A percentile compares a stretch with the other conserved stretches of the same genome.
phyloP scores from a whole-genome alignment of 345 rosid species.

The Pseudoturritis turrita region DNA sequence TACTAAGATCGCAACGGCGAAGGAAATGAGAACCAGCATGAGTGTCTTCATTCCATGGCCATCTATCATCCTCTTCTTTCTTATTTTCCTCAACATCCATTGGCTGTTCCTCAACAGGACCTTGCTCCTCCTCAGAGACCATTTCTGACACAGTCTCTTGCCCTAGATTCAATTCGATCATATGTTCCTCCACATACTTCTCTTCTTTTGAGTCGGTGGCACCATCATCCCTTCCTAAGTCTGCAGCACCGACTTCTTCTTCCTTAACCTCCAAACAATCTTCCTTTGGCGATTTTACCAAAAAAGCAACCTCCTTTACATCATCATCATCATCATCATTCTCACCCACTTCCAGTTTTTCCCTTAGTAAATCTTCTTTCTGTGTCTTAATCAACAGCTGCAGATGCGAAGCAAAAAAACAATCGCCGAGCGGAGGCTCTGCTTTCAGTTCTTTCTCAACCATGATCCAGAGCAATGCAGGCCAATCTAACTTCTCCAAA shows the following conservation, averaged over 20 bases:
- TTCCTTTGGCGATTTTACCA: slow-evolving; percentile 32
- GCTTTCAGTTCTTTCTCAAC: slow-evolving; percentile 71
- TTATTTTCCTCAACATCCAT: slow-evolving; percentile 48
- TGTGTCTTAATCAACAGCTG: slow-evolving; percentile 56
- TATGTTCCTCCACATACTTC: slow-evolving; percentile 50
- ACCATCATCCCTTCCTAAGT: slow-evolving; percentile 37
- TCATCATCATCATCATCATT: slow-evolving; percentile 24
- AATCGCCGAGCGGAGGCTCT: slow-evolving; percentile 41
- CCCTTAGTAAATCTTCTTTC: slow-evolving; percentile 24
- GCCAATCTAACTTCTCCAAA: slow-evolving; percentile 76
- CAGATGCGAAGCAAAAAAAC: slow-evolving; percentile 86
- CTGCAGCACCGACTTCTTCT: slow-evolving; percentile 32
- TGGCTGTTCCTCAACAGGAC: slow-evolving; percentile 18
- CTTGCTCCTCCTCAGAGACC: slow-evolving; percentile 19
- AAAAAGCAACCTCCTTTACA: slow-evolving; percentile 34
- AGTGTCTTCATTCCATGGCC: slow-evolving; percentile 39
- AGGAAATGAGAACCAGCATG: slow-evolving; percentile 39
- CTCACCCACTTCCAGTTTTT: background rate
- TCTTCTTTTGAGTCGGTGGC: slow-evolving; percentile 29
- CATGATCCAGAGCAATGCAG: slow-evolving; percentile 77
- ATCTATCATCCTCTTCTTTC: slow-evolving; percentile 37
- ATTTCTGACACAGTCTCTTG: slow-evolving; percentile 35
- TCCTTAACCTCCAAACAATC: slow-evolving; percentile 44
- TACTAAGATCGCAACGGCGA: slow-evolving; percentile 39
- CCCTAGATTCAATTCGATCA: slow-evolving; percentile 61